Conservation (phyloP, 2,329 filamentous ascomycete species). For the Monosporascus sp. region DNA sequence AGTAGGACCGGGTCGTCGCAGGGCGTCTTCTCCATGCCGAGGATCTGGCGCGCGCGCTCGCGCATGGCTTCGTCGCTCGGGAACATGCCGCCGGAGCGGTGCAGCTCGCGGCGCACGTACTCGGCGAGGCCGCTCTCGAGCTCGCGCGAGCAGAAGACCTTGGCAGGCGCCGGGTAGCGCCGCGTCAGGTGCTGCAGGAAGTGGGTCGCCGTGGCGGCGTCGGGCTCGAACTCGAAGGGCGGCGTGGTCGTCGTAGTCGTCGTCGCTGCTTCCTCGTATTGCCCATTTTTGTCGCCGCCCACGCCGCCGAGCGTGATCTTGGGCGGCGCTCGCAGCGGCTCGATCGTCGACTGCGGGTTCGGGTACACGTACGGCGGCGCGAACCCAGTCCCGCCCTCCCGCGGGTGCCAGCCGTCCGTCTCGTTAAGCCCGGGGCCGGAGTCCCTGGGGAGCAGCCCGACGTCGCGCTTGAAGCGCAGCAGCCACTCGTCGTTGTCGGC, state of each 20-base stretch:
- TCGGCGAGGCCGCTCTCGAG: slow-evolving; percentile 49
- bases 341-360: slow-evolving; percentile 27
- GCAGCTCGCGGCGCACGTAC: slow-evolving; percentile 39
- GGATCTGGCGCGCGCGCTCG: slow-evolving; percentile 42
- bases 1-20: slow-evolving; percentile 50
- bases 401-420: slow-evolving; percentile 37
- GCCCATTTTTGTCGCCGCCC: not conserved
- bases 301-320: slow-evolving; percentile 30
- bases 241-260: no score
- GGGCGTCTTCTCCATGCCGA: slow-evolving; percentile 41
- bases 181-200: slow-evolving; percentile 41
- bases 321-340: slow-evolving; percentile 29
- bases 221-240: slow-evolving; percentile 31
- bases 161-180: slow-evolving; percentile 40
- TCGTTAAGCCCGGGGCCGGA: slow-evolving; percentile 45
- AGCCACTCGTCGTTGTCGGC: slow-evolving; percentile 62
- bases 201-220: slow-evolving; percentile 40
- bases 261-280: no score
- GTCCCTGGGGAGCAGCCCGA: slow-evolving; percentile 43
- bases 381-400: slow-evolving; percentile 50
- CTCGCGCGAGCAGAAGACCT: slow-evolving; percentile 54
- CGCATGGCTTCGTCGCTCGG: slow-evolving; percentile 45
- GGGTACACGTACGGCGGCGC: slow-evolving; percentile 49
- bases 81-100: slow-evolving; percentile 33
- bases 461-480: slow-evolving; percentile 55